Conservation (phyloP, 495 filamentous ascomycete genomes). For the Xylona heveae region DNA sequence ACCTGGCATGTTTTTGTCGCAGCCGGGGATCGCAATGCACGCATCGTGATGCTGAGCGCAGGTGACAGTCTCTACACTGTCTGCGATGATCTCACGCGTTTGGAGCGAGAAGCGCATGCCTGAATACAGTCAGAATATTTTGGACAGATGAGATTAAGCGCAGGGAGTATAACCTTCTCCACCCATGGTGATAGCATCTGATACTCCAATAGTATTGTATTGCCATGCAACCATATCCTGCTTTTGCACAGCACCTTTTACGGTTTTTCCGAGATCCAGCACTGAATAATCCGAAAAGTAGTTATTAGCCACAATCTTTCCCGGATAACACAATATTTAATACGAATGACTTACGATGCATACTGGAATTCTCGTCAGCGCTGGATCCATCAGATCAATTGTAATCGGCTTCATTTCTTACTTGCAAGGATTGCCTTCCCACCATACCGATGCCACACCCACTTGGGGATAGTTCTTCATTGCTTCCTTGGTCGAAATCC, state of each 20-base stretch:
- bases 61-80: conserved; percentile 83
- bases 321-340: not conserved
- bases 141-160: conserved; percentile 5
- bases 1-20: conserved; percentile 99
- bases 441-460: conserved; percentile 81
- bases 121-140: conserved; percentile 14
- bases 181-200: conserved; percentile 91
- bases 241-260: conserved; percentile 63
- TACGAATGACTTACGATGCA: conserved; percentile 19
- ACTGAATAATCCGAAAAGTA: conserved; percentile 34
- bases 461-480: conserved; percentile 89
- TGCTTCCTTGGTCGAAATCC: conserved; percentile 58
- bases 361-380: too few species aligned
- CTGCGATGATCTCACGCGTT: conserved; percentile 83
- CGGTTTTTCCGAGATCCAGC: conserved; percentile 71
- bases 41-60: conserved; percentile 65
- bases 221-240: conserved; percentile 81
- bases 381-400: not conserved
- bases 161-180: conserved; percentile 41
- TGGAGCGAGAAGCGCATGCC: conserved; percentile 97
- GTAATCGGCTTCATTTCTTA: conserved; percentile 14
- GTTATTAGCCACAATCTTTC: not conserved
- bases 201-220: conserved; percentile 89
- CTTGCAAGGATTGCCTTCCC: conserved; percentile 82
- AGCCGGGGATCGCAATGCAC: conserved; percentile 85